These are phyloP conservation scores for Paramecium sonneborni DNA, from an alignment of 73 alveolate genomes.

Conservation along the genomic window DNA sequence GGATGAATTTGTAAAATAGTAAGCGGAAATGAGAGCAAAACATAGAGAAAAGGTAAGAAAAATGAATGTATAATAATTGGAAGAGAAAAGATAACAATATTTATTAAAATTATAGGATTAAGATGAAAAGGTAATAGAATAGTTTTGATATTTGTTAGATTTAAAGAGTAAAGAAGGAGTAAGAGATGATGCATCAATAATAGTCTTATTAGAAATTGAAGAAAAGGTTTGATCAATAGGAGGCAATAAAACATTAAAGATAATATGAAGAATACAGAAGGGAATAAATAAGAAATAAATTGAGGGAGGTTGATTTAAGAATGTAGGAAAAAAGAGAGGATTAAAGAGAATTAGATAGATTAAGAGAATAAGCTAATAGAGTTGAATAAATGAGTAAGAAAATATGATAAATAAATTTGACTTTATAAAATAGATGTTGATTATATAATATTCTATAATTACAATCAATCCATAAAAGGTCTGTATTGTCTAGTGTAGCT, in stretches of 20 bases:
- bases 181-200: background rate
- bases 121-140: constrained; percentile 31
- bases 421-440: too few species aligned
- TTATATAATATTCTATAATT: too few species aligned
- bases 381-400: background rate
- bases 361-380: constrained; percentile 34
- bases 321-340: background rate
- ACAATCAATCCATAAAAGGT: background rate
- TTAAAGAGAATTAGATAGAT: background rate
- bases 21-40: background rate
- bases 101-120: background rate
- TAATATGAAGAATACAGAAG: constrained; percentile 26
- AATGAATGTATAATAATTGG: constrained; percentile 11
- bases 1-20: background rate
- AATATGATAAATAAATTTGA: background rate
- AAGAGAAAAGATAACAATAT: constrained; percentile 36
- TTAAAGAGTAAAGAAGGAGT: background rate
- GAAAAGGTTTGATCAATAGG: constrained; percentile 13
- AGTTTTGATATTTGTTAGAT: background rate
- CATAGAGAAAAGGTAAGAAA: constrained; percentile 19
- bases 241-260: constrained; percentile 47
- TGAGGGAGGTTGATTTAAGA: constrained; percentile 15
- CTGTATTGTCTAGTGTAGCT: background rate
- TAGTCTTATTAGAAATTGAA: background rate
- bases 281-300: constrained; percentile 6